Evolutionary conservation across 1,139 yeast species (phyloP).

Genomic region (Yamadazyma diospyri): DNA sequence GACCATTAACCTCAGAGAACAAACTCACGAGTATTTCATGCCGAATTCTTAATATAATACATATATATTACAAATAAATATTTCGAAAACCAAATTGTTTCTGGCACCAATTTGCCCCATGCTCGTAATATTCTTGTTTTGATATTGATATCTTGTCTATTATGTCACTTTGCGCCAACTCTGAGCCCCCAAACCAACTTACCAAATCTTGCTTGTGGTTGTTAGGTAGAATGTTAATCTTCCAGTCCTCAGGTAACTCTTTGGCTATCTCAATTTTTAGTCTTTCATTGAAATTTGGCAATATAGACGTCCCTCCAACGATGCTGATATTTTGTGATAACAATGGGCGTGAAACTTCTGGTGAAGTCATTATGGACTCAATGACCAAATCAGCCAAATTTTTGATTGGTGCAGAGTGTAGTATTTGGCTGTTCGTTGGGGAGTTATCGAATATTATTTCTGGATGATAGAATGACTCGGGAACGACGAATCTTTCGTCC

Average conservation of each 20-base stretch:
- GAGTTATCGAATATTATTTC: slow-evolving; percentile 52
- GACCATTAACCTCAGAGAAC: too few relatives aligned
- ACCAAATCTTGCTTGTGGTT: slow-evolving; percentile 23
- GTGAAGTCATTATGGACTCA: slow-evolving; percentile 67
- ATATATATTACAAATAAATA: slow-evolving; percentile 10
- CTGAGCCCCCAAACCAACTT: slow-evolving; percentile 43
- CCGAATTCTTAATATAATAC: too few relatives aligned
- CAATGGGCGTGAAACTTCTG: slow-evolving; percentile 72
- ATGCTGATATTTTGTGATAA: slow-evolving; percentile 75
- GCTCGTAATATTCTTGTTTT: slow-evolving; percentile 77
- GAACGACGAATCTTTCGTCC: slow-evolving; percentile 85
- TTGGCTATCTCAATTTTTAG: slow-evolving; percentile 56
- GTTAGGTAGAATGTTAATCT: slow-evolving; percentile 14
- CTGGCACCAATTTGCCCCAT: slow-evolving; percentile 79
- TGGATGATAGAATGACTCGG: slow-evolving; percentile 86
- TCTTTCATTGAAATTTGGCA: slow-evolving; percentile 66
- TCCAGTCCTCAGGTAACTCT: slow-evolving; percentile 68
- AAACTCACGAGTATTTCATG: too few relatives aligned
- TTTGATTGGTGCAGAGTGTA: slow-evolving; percentile 58
- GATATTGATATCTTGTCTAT: slow-evolving; percentile 60
- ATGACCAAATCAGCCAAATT: slow-evolving; percentile 73
- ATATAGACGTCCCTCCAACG: slow-evolving; percentile 77
- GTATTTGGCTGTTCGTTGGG: slow-evolving; percentile 22
- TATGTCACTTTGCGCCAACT: slow-evolving; percentile 49
- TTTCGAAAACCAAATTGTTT: slow-evolving; percentile 67